phyloP scores from a whole-genome alignment of 192 early-diverging fungal genomes.

The Spizellomyces punctatus region DNA sequence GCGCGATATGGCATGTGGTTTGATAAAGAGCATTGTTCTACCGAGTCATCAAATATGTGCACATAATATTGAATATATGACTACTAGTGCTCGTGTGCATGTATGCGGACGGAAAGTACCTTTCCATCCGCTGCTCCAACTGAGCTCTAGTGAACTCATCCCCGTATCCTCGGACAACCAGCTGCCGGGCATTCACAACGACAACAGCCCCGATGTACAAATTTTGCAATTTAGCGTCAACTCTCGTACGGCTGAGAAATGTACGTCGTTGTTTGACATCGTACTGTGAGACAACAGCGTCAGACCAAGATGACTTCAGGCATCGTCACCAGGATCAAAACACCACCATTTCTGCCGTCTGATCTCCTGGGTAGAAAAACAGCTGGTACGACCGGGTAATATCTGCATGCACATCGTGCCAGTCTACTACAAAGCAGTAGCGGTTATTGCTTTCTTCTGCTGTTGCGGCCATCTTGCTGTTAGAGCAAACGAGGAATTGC shows the following conservation, averaged over 20 bases:
- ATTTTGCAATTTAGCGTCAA: slow-evolving; percentile 44
- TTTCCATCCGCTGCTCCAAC: slow-evolving; percentile 47
- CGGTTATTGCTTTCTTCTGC: slow-evolving; percentile 9
- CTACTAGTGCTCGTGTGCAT: not conserved
- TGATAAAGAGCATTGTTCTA: slow-evolving; percentile 53
- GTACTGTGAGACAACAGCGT: slow-evolving; percentile 40
- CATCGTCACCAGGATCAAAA: slow-evolving; percentile 3
- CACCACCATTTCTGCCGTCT: slow-evolving; percentile 60
- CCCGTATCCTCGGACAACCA: slow-evolving; percentile 51
- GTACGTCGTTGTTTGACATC: slow-evolving; percentile 57
- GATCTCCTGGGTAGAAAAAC: slow-evolving; percentile 57
- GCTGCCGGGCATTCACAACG: slow-evolving; percentile 53
- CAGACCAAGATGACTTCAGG: not conserved
- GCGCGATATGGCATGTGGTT: slow-evolving; percentile 36
- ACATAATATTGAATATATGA: not conserved
- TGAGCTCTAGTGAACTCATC: slow-evolving; percentile 53
- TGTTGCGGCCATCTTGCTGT: slow-evolving; percentile 19
- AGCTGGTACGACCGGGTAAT: slow-evolving; percentile 57
- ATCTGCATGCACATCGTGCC: slow-evolving; percentile 60
- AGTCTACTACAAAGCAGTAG: slow-evolving; percentile 53
- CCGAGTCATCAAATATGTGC: not conserved
- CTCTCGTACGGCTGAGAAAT: slow-evolving; percentile 56
- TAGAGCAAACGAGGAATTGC: too few relatives aligned
- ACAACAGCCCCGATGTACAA: slow-evolving; percentile 56
- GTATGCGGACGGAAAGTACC: slow-evolving; percentile 29